Base-by-base conservation (phyloP, 768 basidiomycete genomes). In the Suillus bovinus region DNA sequence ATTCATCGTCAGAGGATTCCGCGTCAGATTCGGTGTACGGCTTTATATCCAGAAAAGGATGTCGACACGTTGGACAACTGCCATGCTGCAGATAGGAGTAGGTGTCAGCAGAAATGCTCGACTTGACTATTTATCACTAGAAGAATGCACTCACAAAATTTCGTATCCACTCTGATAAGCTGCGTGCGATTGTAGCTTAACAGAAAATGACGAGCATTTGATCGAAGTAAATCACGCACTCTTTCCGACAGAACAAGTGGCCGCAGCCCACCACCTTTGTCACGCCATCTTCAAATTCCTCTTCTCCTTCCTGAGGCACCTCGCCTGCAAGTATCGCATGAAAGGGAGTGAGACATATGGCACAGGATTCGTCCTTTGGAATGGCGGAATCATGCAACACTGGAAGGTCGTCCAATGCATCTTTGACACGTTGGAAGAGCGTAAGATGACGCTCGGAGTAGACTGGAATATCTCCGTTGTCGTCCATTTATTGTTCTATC, bases 1-100 rank as follows among this genome's bases (percentile, higher is more conserved):
- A 89, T 72, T 89, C 88, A 13, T 82, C 88, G 69, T 89, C 87
- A 16, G 84, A 86, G 4, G 84, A 87, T 68, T 87, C 89, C 69
- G 82, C 80, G 66, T 88, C 88, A 13, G 82, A 81, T 38, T 85
- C 82, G 2, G 81, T 77, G 2, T 77, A 76, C 1, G 81, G 80
- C 5, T 71, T 74, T 42, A 88, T 79, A 58, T 85, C 81, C 42
- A 87, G 74, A 72, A 90, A 89, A 7, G 76, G 71, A 62, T 84
- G 76, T 34, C 89, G 78, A 70, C 89, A 91, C 5, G 87, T 83
- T 17, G 89, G 89, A 66, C 89, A 91, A 66, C 78, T 89, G 16
- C 88, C 88, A 66, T 89, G 88, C 87, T 89, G 63, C 38, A 5
- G 14, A 55, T 50, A 70, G 22, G 60, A n/a, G 52, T 47, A 16